phyloP scores from a whole-genome alignment of 495 filamentous ascomycete genomes.

The Aspergillus asperescens region DNA sequence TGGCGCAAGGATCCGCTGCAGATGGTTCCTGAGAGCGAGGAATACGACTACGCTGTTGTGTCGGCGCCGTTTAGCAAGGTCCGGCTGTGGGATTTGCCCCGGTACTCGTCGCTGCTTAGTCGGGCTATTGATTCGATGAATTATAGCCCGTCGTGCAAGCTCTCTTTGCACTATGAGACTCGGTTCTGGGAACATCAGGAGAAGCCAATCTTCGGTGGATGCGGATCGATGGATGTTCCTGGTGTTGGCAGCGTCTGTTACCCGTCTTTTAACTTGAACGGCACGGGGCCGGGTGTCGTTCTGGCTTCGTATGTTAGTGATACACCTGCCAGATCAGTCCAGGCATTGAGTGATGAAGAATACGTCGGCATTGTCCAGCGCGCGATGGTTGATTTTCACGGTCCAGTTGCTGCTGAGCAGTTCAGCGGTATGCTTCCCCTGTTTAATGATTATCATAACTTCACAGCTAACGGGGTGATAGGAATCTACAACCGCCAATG shows the following conservation, averaged over 20 bases:
- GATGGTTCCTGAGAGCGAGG: constrained; percentile 38
- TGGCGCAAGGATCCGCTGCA: constrained; percentile 42
- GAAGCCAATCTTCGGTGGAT: constrained; percentile 59
- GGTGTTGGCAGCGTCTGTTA: constrained; percentile 58
- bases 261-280: constrained; percentile 59
- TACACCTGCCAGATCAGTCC: constrained; percentile 42
- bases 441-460: too few relatives aligned
- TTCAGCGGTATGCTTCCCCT: constrained; percentile 43
- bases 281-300: constrained; percentile 56
- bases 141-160: constrained; percentile 57
- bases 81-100: constrained; percentile 48
- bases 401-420: constrained; percentile 48
- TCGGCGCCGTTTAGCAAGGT: constrained; percentile 57
- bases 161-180: constrained; percentile 57
- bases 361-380: constrained; percentile 52
- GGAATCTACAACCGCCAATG: constrained; percentile 50
- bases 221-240: constrained; percentile 52
- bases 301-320: constrained; percentile 51
- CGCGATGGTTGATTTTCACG: constrained; percentile 58
- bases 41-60: constrained; percentile 62
- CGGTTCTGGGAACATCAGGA: constrained; percentile 65
- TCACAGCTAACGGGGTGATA: not conserved
- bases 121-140: constrained; percentile 57
- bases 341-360: constrained; percentile 43
- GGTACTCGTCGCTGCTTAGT: constrained; percentile 45